These are phyloP conservation scores for Emergomyces pasteurianus DNA, from an alignment of 2,329 filamentous ascomycete species.

Conservation along the genomic window DNA sequence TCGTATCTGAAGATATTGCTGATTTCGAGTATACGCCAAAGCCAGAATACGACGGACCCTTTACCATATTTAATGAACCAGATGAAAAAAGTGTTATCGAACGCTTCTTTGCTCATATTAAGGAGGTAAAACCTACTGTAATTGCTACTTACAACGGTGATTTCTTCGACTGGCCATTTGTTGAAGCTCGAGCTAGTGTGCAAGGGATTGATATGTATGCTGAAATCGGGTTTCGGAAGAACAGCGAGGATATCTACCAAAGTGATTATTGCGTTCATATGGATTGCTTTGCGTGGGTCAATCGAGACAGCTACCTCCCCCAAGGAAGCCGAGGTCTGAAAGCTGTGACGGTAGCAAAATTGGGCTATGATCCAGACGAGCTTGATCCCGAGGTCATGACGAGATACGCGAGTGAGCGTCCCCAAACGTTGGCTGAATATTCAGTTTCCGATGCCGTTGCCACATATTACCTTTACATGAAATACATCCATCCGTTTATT, in stretches of 20 bases:
- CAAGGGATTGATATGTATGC: slow-evolving; percentile 98
- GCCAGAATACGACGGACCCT: slow-evolving; percentile 87
- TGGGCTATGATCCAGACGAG: slow-evolving; percentile 96
- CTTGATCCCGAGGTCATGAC: slow-evolving; percentile 97
- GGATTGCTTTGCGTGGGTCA: slow-evolving; percentile 99
- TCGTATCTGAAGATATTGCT: slow-evolving; percentile 91
- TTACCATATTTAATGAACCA: slow-evolving; percentile 97
- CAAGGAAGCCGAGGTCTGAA: slow-evolving; percentile 96
- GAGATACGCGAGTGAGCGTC: slow-evolving; percentile 71
- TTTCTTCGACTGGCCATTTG: slow-evolving; percentile 99
- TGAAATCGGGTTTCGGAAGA: slow-evolving; percentile 94
- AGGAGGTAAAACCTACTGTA: slow-evolving; percentile 85
- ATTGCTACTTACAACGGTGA: slow-evolving; percentile 99
- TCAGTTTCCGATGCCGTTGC: slow-evolving; percentile 98
- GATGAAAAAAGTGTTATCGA: slow-evolving; percentile 82
- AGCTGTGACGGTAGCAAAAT: slow-evolving; percentile 92
- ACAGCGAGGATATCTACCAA: slow-evolving; percentile 91
- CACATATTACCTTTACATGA: slow-evolving; percentile 99
- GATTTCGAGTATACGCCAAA: slow-evolving; percentile 98
- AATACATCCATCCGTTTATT: slow-evolving; percentile 99
- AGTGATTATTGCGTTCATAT: slow-evolving; percentile 94
- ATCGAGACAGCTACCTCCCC: slow-evolving; percentile 92
- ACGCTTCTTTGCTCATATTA: slow-evolving; percentile 89
- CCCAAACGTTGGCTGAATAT: slow-evolving; percentile 91
- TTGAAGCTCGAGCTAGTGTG: slow-evolving; percentile 83